Evolutionary conservation across 2,329 filamentous ascomycete species (phyloP).

Genomic region (Pseudogymnoascus sp.): DNA sequence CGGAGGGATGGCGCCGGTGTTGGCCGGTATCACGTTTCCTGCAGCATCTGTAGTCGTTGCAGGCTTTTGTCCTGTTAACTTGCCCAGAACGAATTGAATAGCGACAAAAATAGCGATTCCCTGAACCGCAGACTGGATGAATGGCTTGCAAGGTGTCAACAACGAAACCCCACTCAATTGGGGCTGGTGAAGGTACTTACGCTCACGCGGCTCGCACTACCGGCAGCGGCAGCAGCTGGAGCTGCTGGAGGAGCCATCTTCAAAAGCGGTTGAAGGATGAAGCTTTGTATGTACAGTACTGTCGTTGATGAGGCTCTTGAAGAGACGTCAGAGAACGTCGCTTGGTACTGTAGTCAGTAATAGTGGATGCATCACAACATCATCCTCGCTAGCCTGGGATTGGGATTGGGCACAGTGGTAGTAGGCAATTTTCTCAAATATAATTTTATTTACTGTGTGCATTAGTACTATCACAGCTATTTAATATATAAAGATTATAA

Average conservation of each 20-base stretch:
- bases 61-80: constrained; percentile 41
- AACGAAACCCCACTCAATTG: constrained; percentile 10
- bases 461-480: neutral
- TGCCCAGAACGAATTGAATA: constrained; percentile 49
- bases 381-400: neutral
- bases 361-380: constrained; percentile 8
- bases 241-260: constrained; percentile 27
- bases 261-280: constrained; percentile 6
- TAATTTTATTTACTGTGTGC: neutral
- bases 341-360: neutral
- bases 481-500: neutral
- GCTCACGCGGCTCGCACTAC: constrained; percentile 23
- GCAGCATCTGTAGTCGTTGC: constrained; percentile 40
- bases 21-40: constrained; percentile 45
- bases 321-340: neutral
- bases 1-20: constrained; percentile 49
- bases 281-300: neutral
- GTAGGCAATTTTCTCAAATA: neutral
- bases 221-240: constrained; percentile 24
- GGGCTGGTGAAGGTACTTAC: constrained; percentile 17
- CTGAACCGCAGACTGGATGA: constrained; percentile 36
- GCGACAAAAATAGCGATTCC: constrained; percentile 46
- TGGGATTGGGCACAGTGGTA: neutral
- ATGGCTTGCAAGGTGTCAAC: constrained; percentile 19
- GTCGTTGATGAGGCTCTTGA: constrained; percentile 4